Conservation (phyloP, 805 yeast genomes). For the Spathaspora arborariae region DNA sequence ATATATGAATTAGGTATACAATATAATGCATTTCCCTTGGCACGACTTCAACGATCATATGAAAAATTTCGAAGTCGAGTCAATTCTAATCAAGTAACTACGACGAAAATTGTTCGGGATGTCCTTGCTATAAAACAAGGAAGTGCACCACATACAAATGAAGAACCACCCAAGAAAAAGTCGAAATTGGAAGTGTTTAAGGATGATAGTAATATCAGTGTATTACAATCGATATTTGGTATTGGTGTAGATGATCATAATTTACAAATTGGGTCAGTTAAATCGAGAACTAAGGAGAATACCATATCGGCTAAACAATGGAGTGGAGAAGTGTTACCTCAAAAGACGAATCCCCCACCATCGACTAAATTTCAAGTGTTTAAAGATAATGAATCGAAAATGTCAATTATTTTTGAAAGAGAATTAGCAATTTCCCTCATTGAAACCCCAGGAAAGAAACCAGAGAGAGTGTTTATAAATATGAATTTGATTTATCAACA, state of each 20-base stretch:
- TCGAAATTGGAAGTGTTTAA: conserved; percentile 39
- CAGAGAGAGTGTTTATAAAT: conserved; percentile 59
- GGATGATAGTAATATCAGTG: conserved; percentile 23
- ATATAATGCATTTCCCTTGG: conserved; percentile 61
- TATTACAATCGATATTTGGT: conserved; percentile 22
- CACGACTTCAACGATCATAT: conserved; percentile 30
- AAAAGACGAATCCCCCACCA: conserved; percentile 21
- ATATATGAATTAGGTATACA: conserved; percentile 58
- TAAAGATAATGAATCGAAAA: conserved; percentile 16
- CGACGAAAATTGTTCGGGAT: conserved; percentile 4
- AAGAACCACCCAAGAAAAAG: conserved; percentile 12
- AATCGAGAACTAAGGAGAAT: conserved; percentile 62
- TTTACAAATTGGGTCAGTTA: conserved; percentile 41
- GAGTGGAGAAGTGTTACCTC: conserved; percentile 58
- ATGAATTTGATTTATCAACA: conserved; percentile 50
- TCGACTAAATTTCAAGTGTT: conserved; percentile 28
- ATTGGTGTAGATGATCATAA: conserved; percentile 36
- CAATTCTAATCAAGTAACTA: conserved; percentile 7
- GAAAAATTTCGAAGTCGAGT: conserved; percentile 42
- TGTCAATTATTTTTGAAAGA: conserved; percentile 4
- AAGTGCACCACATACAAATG: not conserved
- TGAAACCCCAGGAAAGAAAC: conserved; percentile 52
- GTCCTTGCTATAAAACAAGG: conserved; percentile 32
- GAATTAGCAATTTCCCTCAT: conserved; percentile 19
- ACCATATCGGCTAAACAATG: conserved; percentile 50